These are phyloP conservation scores for Arthroderma sp. DNA, from an alignment of 2,329 filamentous ascomycete genomes.

Conservation along the genomic window DNA sequence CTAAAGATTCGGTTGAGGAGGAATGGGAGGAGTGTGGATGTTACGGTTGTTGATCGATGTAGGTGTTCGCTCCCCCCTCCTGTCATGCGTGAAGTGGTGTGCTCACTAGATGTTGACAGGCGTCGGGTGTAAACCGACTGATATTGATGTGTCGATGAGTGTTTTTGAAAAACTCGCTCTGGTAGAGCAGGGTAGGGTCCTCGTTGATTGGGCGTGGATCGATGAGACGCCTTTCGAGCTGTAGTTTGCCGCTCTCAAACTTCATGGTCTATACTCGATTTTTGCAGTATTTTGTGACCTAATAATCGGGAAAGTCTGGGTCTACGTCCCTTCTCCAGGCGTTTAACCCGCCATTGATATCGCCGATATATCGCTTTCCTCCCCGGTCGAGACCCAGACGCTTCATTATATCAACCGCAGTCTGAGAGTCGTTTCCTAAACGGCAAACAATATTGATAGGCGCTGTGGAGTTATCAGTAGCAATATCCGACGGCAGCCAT, in stretches of 20 bases:
- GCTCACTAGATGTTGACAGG: slow-evolving; percentile 18
- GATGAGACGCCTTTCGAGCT: slow-evolving; percentile 21
- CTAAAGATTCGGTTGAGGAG: slow-evolving; percentile 50
- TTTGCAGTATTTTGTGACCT: slow-evolving; percentile 1
- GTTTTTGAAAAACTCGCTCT: slow-evolving; percentile 38
- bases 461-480: slow-evolving; percentile 3
- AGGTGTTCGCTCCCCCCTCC: too few relatives aligned
- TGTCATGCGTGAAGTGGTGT: too few relatives aligned
- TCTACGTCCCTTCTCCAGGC: slow-evolving; percentile 33
- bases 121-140: slow-evolving; percentile 34
- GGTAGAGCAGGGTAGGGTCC: slow-evolving; percentile 34
- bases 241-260: not conserved
- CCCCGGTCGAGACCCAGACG: slow-evolving; percentile 23
- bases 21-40: slow-evolving; percentile 42
- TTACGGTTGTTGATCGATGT: slow-evolving; percentile 58
- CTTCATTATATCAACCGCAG: slow-evolving; percentile 30
- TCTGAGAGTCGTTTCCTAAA: slow-evolving; percentile 37
- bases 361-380: slow-evolving; percentile 24
- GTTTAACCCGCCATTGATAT: slow-evolving; percentile 30
- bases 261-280: not conserved
- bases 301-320: slow-evolving; percentile 30
- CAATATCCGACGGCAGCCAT: not conserved
- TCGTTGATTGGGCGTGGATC: slow-evolving; percentile 40
- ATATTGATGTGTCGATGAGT: slow-evolving; percentile 38
- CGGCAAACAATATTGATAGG: slow-evolving; percentile 35